phyloP scores from a whole-genome alignment of 208 protist genomes.

The Porcisia hertigi region DNA sequence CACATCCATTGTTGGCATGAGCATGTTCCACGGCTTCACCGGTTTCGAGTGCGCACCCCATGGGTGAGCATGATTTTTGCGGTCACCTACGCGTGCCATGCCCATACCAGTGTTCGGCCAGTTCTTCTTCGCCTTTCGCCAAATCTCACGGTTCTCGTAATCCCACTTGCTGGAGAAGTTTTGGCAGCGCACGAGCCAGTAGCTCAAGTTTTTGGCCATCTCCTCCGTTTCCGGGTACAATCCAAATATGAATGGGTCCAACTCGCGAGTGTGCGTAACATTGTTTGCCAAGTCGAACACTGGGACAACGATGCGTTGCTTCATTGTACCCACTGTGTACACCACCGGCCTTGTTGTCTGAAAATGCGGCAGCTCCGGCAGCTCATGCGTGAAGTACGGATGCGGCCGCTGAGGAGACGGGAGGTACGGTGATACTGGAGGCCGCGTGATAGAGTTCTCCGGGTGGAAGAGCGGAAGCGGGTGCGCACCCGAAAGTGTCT shows the following conservation, averaged over 20 bases:
- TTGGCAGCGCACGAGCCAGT: conserved; percentile 89
- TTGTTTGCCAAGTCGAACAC: conserved; percentile 79
- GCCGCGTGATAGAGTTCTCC: conserved; percentile 76
- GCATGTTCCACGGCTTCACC: conserved; percentile 91
- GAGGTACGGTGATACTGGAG: conserved; percentile 82
- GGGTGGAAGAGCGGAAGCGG: conserved; percentile 80
- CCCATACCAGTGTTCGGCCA: conserved; percentile 93
- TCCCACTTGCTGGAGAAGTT: conserved; percentile 91
- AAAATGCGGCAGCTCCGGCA: conserved; percentile 88
- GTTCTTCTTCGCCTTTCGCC: conserved; percentile 90
- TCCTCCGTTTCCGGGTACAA: conserved; percentile 81
- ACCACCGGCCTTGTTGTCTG: conserved; percentile 73
- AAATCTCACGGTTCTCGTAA: conserved; percentile 89
- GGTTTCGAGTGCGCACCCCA: conserved; percentile 83
- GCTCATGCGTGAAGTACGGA: conserved; percentile 84
- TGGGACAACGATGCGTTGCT: conserved; percentile 85
- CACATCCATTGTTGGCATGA: conserved; percentile 89
- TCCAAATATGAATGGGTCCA: conserved; percentile 92
- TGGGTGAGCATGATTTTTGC: conserved; percentile 76
- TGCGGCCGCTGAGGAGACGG: conserved; percentile 85
- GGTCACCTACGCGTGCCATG: conserved; percentile 83
- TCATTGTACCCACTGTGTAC: conserved; percentile 84
- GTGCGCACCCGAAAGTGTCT: conserved; percentile 81
- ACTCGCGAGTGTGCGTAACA: conserved; percentile 85
- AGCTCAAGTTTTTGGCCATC: conserved; percentile 76